A percentile compares a stretch with the other conserved stretches of the same genome.
These are phyloP conservation scores for Aphanomyces invadans DNA, from an alignment of 352 stramenopile genomes.

Conservation along the genomic window DNA sequence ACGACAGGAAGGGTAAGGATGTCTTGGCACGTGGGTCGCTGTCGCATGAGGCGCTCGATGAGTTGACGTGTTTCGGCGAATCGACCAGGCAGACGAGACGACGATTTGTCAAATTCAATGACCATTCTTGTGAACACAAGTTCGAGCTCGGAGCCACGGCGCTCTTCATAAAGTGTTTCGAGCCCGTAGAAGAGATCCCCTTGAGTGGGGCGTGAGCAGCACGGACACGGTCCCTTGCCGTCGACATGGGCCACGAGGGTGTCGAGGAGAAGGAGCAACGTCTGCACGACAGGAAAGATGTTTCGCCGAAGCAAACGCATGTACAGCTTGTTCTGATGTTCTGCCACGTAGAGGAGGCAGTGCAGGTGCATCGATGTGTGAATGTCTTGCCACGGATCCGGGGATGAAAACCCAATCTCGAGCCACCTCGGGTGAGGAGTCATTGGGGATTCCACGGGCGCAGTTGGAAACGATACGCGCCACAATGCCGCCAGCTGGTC, in stretches of 20 bases:
- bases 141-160: slow-evolving; percentile 5
- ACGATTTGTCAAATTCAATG: slow-evolving; percentile 9
- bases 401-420: slow-evolving; percentile 8
- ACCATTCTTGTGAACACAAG: slow-evolving; percentile 17
- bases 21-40: neutral
- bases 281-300: slow-evolving; percentile 11
- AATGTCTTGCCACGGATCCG: slow-evolving; percentile 13
- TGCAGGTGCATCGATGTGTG: slow-evolving; percentile 20
- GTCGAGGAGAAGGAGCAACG: neutral
- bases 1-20: slow-evolving; percentile 1
- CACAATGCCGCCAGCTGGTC: slow-evolving; percentile 16
- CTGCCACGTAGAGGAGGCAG: slow-evolving; percentile 12
- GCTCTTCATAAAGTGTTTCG: slow-evolving; percentile 11
- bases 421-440: slow-evolving; percentile 14
- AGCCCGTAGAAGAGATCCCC: slow-evolving; percentile 13
- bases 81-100: neutral
- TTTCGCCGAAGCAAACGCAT: slow-evolving; percentile 8
- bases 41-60: slow-evolving; percentile 3
- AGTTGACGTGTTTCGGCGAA: slow-evolving; percentile 2
- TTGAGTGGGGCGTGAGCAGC: neutral
- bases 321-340: slow-evolving; percentile 17
- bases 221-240: slow-evolving; percentile 14
- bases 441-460: slow-evolving; percentile 1
- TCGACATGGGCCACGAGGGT: slow-evolving; percentile 14
- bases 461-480: slow-evolving; percentile 10